Evolutionary conservation across 345 rosid genomes (phyloP), one percentile per base, ranked within the genome.

Genomic region (Brassica nigra): DNA sequence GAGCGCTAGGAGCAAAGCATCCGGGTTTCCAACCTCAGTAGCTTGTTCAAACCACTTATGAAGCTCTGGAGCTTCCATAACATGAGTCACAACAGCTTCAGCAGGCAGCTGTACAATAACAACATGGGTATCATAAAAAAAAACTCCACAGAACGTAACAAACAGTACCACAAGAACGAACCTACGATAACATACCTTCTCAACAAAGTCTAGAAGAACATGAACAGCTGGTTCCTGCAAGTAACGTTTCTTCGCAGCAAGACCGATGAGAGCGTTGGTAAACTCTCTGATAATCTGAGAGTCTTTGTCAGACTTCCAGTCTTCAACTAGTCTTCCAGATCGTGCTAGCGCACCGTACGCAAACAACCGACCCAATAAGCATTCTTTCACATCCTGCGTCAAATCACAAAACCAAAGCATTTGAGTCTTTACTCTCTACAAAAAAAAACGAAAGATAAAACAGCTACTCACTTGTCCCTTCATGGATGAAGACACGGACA

Each of bases 1-100:
- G 78, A 95, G 86, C 5, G 97, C 95, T 83, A 95, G 82, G 76
- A 95, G 93, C 89, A 95, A 84, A 76, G 98, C 97, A 83, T 95
- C 98, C 9, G 99, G 91, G 83, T 95, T 91, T 74, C 97, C 98
- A 80, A 73, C 84, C 76, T 89, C 87, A 27, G 81, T 64, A 42
- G 97, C 95, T 74, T 85, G 88, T 42, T 87, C 88, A 82, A 93
- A 91, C 98, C 95, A 91, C 74, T 90, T 89, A 33, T 62, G 84
- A 66, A 91, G 80, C 79, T 89, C 89, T 16, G 89, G 87, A 79
- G 92, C 90, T 82, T 86, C 91, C 85, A 91, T 78, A 55, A 95
- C 77, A 83, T 90, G 98, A 78, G 85, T 82, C 78, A 81, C 42
- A 67, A 90, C 64, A 12, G 89, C 89, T 74, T 91, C 97, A 30